Evolutionary conservation across 2,329 filamentous ascomycete genomes (phyloP).

Genomic region (Diaporthe citriasiana): DNA sequence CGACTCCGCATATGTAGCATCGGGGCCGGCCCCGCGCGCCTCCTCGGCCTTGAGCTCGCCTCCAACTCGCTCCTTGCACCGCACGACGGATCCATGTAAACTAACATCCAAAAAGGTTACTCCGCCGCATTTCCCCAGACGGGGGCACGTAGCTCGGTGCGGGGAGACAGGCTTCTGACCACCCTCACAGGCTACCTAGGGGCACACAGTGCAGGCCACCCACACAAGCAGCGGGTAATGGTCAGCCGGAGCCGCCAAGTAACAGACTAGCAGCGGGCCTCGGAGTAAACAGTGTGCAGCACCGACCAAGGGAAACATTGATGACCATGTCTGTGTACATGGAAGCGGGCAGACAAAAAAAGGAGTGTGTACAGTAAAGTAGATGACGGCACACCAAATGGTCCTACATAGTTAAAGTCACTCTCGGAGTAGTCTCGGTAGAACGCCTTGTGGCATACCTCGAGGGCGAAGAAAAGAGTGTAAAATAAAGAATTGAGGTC

Average conservation of each 20-base stretch:
- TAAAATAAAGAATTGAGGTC: no score
- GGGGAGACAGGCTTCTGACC: constrained; percentile 8
- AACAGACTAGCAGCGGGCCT: neutral
- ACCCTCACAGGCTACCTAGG: neutral
- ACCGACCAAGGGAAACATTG: neutral
- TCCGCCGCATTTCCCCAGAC: constrained; percentile 21
- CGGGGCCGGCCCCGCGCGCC: constrained; percentile 5
- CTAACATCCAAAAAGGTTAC: constrained; percentile 2
- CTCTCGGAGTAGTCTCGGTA: no score
- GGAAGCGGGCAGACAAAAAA: no score
- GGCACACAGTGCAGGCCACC: neutral
- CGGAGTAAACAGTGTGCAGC: neutral
- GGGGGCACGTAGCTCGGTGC: neutral
- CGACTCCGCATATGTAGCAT: constrained; percentile 28
- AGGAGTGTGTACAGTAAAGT: no score
- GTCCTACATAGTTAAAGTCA: no score
- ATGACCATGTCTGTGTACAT: no score
- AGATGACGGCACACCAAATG: no score
- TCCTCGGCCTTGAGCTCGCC: neutral
- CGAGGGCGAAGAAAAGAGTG: no score
- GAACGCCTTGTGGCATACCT: no score
- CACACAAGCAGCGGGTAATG: neutral
- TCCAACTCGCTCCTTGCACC: neutral
- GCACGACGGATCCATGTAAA: neutral
- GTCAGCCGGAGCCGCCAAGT: neutral